Evolutionary conservation across 2,329 filamentous ascomycete species (phyloP), one percentile per base, ranked within the genome.

Genomic region (Fusarium sp.): DNA sequence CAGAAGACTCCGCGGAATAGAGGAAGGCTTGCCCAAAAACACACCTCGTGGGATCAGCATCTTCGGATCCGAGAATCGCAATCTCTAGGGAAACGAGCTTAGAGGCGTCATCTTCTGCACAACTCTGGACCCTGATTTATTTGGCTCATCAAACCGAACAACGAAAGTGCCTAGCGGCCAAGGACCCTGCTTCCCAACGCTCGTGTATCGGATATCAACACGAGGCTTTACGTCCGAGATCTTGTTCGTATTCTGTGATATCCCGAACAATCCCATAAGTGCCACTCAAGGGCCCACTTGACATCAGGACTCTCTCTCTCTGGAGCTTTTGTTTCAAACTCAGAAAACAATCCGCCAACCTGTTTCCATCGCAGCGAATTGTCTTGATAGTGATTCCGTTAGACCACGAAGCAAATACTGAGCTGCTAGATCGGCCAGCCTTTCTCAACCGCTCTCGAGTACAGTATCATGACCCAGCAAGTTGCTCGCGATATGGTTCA

Each of bases 241-340:
- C n/a, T 9, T 19, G 6, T 17, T 39, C 9, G 21, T 17, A 21
- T 29, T n/a, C 19, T 11, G 42, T 14, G 9, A 25, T 36, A 17
- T 36, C 45, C 50, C 27, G 43, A 29, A 44, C 29, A 32, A 37
- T 37, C 38, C 17, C 29, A 36, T 32, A 4, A 41, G 39, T 32
- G 41, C 32, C 32, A 45, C 25, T 33, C 36, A 46, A 52, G 32
- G 33, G 45, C 44, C 44, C 37, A 44, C 36, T 55, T n/a, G 33
- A 33, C 45, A 31, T 46, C 51, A 42, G 31, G 48, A 38, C 23
- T 13, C n/a, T n/a, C n/a, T n/a, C n/a, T n/a, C n/a, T n/a, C 19
- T 15, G 27, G 32, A 25, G 19, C 19, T 27, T 33, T 36, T 41
- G 25, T 27, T 19, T n/a, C 25, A 29, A 21, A 13, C 14, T 33